Evolutionary conservation across 371 early-diverging fungal species (phyloP).

Genomic region (Choanephora cucurbitarum): DNA sequence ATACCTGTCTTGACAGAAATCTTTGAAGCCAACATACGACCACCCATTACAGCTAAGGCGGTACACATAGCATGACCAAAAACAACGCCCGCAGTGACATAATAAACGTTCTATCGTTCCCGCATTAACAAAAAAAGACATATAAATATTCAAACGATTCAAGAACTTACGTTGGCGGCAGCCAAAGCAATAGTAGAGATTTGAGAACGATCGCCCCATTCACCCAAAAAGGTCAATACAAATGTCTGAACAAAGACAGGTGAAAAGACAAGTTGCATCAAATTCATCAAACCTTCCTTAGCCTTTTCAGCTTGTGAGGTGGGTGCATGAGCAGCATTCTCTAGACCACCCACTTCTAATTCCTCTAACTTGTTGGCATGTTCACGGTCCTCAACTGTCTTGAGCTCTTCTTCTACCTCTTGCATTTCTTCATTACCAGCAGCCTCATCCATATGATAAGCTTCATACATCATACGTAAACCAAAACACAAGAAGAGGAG

Average conservation of each 20-base stretch:
- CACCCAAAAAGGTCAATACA: slow-evolving; percentile 93
- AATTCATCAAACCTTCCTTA: slow-evolving; percentile 58
- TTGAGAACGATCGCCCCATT: slow-evolving; percentile 98
- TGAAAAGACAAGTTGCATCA: slow-evolving; percentile 75
- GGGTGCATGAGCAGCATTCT: slow-evolving; percentile 1
- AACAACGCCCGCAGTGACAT: slow-evolving; percentile 87
- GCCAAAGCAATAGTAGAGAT: slow-evolving; percentile 93
- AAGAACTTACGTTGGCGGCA: slow-evolving; percentile 80
- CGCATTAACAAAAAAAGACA: slow-evolving; percentile 12
- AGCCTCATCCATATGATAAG: slow-evolving; percentile 83
- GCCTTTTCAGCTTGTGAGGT: slow-evolving; percentile 25
- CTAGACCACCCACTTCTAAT: slow-evolving; percentile 35
- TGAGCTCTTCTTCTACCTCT: slow-evolving; percentile 86
- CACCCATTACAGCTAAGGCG: slow-evolving; percentile 91
- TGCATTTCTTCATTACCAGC: slow-evolving; percentile 87
- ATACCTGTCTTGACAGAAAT: slow-evolving; percentile 92
- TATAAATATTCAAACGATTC: background rate
- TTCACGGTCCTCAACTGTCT: slow-evolving; percentile 72
- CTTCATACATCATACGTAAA: slow-evolving; percentile 84
- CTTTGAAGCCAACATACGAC: slow-evolving; percentile 83
- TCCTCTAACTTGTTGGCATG: slow-evolving; percentile 58
- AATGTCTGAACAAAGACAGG: slow-evolving; percentile 95
- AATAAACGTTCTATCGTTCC: slow-evolving; percentile 62
- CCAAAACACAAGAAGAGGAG: slow-evolving; percentile 91
- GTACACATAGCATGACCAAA: slow-evolving; percentile 92